Conservation (phyloP, 1,284 basidiomycete genomes). For the Porodaedalea pini region DNA sequence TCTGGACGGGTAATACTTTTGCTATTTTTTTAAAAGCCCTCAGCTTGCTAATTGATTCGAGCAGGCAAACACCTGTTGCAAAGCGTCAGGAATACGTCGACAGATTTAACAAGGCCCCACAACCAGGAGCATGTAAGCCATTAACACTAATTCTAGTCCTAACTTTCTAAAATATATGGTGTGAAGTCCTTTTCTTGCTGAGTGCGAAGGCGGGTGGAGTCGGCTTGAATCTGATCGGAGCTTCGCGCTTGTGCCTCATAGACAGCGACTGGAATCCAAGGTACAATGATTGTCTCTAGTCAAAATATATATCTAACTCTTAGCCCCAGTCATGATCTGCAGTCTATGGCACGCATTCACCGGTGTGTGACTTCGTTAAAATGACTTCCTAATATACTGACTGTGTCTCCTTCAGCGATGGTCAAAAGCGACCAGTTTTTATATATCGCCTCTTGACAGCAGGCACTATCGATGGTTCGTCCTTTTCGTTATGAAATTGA, state of each 20-base stretch:
- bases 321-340: conserved; percentile 72
- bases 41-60: not conserved
- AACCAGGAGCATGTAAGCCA: conserved; percentile 59
- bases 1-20: conserved; percentile 74
- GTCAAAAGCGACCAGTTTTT: conserved; percentile 88
- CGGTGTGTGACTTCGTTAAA: conserved; percentile 47
- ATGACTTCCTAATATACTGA: conserved; percentile 4
- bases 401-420: conserved; percentile 59
- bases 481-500: not conserved
- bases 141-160: not conserved
- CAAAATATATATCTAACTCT: conserved; percentile 2
- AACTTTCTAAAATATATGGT: conserved; percentile 5
- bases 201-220: conserved; percentile 96
- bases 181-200: conserved; percentile 86
- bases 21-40: not conserved
- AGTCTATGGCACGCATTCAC: conserved; percentile 97
- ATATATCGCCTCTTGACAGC: conserved; percentile 91
- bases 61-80: conserved; percentile 71
- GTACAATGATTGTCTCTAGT: conserved; percentile 34
- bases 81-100: conserved; percentile 85
- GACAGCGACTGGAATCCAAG: conserved; percentile 98
- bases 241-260: conserved; percentile 77
- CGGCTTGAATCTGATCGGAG: conserved; percentile 91
- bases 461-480: conserved; percentile 70
- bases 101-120: conserved; percentile 72